phyloP scores from a whole-genome alignment of 441 rosid genomes.

The Gossypium trilobum region DNA sequence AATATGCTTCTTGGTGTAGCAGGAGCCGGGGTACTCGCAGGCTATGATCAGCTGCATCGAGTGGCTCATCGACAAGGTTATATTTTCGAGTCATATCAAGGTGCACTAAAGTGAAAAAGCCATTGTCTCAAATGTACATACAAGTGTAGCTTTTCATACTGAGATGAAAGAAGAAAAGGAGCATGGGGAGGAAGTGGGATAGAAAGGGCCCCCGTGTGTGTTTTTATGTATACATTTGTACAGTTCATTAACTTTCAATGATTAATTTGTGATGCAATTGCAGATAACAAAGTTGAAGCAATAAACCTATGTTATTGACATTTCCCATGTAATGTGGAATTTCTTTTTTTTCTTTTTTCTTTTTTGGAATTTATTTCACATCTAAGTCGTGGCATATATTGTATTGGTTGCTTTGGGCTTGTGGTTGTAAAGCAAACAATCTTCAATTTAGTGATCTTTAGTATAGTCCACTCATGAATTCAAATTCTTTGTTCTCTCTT shows the following conservation, averaged over 20 bases:
- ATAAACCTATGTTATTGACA: background rate
- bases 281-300: background rate
- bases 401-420: background rate
- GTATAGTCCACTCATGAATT: background rate
- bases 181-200: background rate
- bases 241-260: background rate
- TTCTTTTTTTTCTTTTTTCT: background rate
- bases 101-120: constrained; percentile 30
- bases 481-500: background rate
- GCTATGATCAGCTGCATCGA: constrained; percentile 77
- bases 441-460: background rate
- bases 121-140: background rate
- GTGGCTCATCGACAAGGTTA: constrained; percentile 40
- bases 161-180: background rate
- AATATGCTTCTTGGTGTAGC: constrained; percentile 92
- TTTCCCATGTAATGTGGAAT: background rate
- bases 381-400: background rate
- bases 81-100: constrained; percentile 23
- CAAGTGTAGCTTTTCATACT: background rate
- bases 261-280: background rate
- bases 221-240: background rate
- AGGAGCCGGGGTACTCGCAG: constrained; percentile 90
- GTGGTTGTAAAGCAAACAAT: background rate
- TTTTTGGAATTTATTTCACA: background rate
- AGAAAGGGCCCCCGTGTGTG: background rate